These are phyloP conservation scores for Brettanomyces anomalus DNA, from an alignment of 805 yeast species.

Conservation along the genomic window DNA sequence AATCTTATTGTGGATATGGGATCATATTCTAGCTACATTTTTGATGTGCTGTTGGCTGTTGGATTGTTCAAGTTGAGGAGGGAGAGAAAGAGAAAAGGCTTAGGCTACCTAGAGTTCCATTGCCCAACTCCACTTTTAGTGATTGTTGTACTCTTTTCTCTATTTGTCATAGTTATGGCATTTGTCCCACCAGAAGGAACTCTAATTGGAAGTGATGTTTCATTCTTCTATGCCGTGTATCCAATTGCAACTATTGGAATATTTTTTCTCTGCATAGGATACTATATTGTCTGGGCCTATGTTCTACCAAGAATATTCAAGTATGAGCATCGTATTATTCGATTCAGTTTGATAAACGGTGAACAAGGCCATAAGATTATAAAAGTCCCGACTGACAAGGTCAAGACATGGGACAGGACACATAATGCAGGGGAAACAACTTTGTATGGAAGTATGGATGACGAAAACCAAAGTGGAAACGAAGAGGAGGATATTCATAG, in stretches of 20 bases:
- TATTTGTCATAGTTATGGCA: slow-evolving; percentile 32
- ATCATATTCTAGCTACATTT: slow-evolving; percentile 73
- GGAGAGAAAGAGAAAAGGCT: slow-evolving; percentile 26
- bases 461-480: not conserved
- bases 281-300: slow-evolving; percentile 30
- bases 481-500: too few relatives aligned
- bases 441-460: not conserved
- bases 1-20: slow-evolving; percentile 72
- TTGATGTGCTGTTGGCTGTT: slow-evolving; percentile 53
- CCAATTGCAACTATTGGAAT: slow-evolving; percentile 30
- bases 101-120: slow-evolving; percentile 27
- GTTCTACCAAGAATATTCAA: slow-evolving; percentile 27
- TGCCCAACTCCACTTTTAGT: slow-evolving; percentile 27
- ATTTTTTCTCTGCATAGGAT: slow-evolving; percentile 23
- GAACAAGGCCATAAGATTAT: slow-evolving; percentile 32
- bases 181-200: slow-evolving; percentile 35
- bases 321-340: slow-evolving; percentile 26
- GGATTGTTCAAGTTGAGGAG: slow-evolving; percentile 47
- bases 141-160: slow-evolving; percentile 25
- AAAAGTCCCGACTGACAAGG: slow-evolving; percentile 24
- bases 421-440: slow-evolving; percentile 3
- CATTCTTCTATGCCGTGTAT: slow-evolving; percentile 34
- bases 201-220: slow-evolving; percentile 32
- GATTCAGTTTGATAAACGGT: slow-evolving; percentile 27
- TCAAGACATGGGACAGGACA: slow-evolving; percentile 26